A percentile compares a stretch with the other conserved stretches of the same genome.
These are phyloP conservation scores for Solanum bukasovii DNA, from an alignment of 257 asterid genomes.

Conservation along the genomic window DNA sequence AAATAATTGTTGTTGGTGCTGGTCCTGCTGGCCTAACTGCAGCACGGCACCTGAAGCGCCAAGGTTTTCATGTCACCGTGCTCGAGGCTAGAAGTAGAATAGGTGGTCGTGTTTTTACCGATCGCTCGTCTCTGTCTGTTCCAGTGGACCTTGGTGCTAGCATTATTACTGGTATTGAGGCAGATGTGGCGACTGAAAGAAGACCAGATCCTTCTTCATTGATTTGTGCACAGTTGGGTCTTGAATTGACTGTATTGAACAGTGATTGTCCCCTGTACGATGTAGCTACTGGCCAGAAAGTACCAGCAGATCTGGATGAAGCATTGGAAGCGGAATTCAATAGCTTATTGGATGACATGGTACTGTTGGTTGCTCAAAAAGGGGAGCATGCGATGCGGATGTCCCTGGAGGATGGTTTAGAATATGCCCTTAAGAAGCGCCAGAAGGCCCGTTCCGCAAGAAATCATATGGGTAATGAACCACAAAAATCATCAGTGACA, in stretches of 20 bases:
- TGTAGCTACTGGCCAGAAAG: conserved; percentile 72
- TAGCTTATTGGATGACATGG: conserved; percentile 92
- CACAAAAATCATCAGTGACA: conserved; percentile 20
- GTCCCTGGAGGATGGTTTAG: conserved; percentile 96
- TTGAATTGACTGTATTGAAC: conserved; percentile 83
- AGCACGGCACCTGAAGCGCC: conserved; percentile 96
- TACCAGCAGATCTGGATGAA: conserved; percentile 79
- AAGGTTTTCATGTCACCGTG: conserved; percentile 70
- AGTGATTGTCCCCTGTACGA: conserved; percentile 98
- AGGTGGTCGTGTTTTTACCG: conserved; percentile 97
- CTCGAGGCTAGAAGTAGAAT: conserved; percentile 94
- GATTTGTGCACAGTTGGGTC: conserved; percentile 94
- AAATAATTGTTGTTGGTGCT: conserved; percentile 78
- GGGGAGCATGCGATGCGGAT: conserved; percentile 76
- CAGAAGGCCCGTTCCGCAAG: conserved; percentile 24
- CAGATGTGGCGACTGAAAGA: conserved; percentile 95
- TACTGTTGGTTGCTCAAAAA: conserved; percentile 74
- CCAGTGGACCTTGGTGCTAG: conserved; percentile 99
- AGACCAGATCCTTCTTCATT: conserved; percentile 97
- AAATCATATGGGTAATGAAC: conserved; percentile 15
- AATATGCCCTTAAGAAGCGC: conserved; percentile 64
- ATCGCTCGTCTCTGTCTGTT: conserved; percentile 76
- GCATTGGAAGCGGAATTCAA: conserved; percentile 87
- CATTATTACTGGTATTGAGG: conserved; percentile 97
- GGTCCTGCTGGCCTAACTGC: conserved; percentile 99